Base-by-base conservation (phyloP, 306 rosid species). In the Pyrus communis region DNA sequence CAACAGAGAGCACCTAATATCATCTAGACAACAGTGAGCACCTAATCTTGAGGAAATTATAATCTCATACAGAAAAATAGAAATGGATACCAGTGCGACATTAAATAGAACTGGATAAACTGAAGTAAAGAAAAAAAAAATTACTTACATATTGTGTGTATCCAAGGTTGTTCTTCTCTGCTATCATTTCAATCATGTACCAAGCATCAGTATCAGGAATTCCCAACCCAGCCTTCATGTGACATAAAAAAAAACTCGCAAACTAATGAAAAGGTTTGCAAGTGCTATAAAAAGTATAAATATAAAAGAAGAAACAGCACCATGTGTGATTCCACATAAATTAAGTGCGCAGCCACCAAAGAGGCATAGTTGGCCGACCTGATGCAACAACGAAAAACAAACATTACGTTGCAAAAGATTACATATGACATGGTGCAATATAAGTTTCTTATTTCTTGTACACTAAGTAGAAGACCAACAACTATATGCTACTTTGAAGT, bases 131-230 rank as follows among this genome's bases (percentile, higher is more conserved):
- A 45, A 28, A 14, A 40, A 63, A 63, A 6, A 82, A 63, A 46
- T 79, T 49, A 82, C 97, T 92, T 88, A 95, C 97, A 79, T 91
- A 91, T 74, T 95, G 99, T 79, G 93, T 95, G 85, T 87, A 95
- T 61, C 99, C 99, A 18, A 92, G 82, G 85, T 84, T 92, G 87
- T 89, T 92, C 79, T 89, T 90, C 89, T 89, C 97, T 19, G 97
- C 97, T 80, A 95, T 90, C 75, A 93, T 92, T 86, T 92, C 99
- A 57, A 92, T 89, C 89, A 92, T 88, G 87, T 87, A 92, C 99
- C 99, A 95, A 73, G 97, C 89, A 88, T 92, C 99, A 55, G 74
- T 84, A 80, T 92, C 97, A 76, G 91, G 91, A 83, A 95, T 96
- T 81, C 99, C 99, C 74, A 95, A 81, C 42, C 99, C 99, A 81